These are phyloP conservation scores for Acanthamoeba triangularis DNA, from an alignment of 208 protist genomes.

Conservation along the genomic window DNA sequence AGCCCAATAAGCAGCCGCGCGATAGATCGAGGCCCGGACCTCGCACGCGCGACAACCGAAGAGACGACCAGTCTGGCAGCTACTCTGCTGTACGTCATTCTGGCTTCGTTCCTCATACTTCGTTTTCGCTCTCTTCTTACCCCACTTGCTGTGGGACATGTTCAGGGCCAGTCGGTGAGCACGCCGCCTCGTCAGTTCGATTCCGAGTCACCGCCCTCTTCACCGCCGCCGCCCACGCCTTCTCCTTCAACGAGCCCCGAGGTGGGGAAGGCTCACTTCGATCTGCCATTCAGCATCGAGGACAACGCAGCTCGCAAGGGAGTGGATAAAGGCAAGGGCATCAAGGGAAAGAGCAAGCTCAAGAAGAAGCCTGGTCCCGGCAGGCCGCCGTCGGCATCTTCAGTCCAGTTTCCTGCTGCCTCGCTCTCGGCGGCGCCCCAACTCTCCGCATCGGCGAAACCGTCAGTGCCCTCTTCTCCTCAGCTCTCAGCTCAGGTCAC, in stretches of 20 bases:
- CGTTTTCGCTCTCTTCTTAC: neutral
- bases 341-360: neutral
- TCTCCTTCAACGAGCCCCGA: slow-evolving; percentile 68
- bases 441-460: neutral
- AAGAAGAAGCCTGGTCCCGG: neutral
- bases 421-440: neutral
- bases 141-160: neutral
- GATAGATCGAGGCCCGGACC: neutral
- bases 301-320: neutral
- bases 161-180: neutral
- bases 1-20: neutral
- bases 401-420: neutral
- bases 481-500: neutral
- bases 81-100: neutral
- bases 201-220: slow-evolving; percentile 31
- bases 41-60: neutral
- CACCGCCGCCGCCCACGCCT: slow-evolving; percentile 52
- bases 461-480: neutral
- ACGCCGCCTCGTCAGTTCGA: neutral
- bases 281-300: neutral
- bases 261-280: slow-evolving; percentile 25
- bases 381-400: neutral
- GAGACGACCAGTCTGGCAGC: neutral
- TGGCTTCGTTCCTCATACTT: too few species aligned
- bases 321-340: slow-evolving; percentile 9